A percentile compares a stretch with the other conserved stretches of the same genome.
phyloP scores from a whole-genome alignment of 805 yeast genomes.

The Metschnikowia santaceciliae region DNA sequence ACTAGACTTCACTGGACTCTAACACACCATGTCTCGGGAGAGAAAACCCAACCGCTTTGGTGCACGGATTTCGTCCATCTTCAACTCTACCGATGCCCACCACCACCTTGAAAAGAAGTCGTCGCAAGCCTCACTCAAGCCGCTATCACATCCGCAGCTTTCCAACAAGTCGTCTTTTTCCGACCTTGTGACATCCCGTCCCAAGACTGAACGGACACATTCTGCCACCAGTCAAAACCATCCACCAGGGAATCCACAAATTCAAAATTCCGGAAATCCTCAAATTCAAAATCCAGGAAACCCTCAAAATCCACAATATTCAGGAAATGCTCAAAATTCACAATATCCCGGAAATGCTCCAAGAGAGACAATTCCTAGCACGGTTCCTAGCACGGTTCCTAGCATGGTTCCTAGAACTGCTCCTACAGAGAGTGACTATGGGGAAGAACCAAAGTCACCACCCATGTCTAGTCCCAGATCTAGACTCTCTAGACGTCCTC shows the following conservation, averaged over 20 bases:
- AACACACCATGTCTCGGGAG: conserved; percentile 10
- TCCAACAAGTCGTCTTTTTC: neutral
- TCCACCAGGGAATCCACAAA: too few species aligned
- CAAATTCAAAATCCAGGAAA: too few species aligned
- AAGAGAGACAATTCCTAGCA: too few species aligned
- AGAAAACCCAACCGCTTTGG: conserved; percentile 21
- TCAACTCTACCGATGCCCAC: conserved; percentile 16
- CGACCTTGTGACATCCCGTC: neutral
- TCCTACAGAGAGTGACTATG: too few species aligned
- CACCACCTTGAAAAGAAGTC: conserved; percentile 5
- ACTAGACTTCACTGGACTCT: neutral
- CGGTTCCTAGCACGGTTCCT: too few species aligned
- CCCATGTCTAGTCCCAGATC: neutral
- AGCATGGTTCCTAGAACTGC: too few species aligned
- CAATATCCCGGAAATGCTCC: too few species aligned
- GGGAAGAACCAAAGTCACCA: neutral
- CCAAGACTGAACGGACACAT: too few species aligned
- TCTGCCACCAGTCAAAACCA: too few species aligned
- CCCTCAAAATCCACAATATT: too few species aligned
- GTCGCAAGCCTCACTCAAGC: neutral
- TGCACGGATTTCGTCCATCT: conserved; percentile 29
- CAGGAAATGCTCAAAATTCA: too few species aligned
- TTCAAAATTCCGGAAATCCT: too few species aligned
- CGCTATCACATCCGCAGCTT: conserved; percentile 3
- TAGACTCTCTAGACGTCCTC: neutral